Base-by-base conservation (phyloP, 257 asterid genomes). In the Nicotiana undulata region DNA sequence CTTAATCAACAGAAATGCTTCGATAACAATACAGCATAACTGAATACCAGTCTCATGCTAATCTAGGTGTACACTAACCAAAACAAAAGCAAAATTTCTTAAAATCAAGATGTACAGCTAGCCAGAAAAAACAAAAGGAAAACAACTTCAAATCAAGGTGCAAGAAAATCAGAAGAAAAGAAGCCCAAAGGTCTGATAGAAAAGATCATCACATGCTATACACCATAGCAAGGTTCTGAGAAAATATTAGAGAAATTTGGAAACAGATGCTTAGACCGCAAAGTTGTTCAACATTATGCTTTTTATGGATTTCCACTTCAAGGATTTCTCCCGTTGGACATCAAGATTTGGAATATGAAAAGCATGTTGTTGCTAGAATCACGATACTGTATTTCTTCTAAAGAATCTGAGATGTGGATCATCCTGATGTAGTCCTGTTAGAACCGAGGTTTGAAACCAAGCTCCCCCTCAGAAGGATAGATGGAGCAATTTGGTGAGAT, bases 1-100 rank as follows among this genome's bases (percentile, higher is more conserved):
- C 31, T 32, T 63, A 59, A 70, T 83, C 58, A 83, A 81, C 63
- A 76, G 85, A 76, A 80, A 81, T 81, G 80, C 81, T 77, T 80
- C 70, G 63, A 85, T 40, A 37, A 79, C 78, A 68, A 55, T 37
- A 80, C 29, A 63, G 44, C 13, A 75, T 44, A 63, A 82, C 29
- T 44, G 58, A 40, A 70, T 44, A 46, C 59, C 77, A 70, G 34
- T 46, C 60, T 24, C 60, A 46, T 46, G 15, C 32, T 46, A 24
- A 72, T 72, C 61, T 3, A 72, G 61, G 40, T 72, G 58, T 70
- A 12, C 60, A 72, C 16, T 72, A 24, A 46, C 26, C 40, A 16
- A 72, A 72, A 44, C 78, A 46, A 22, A 46, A 13, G 9, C 22
- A 72, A 44, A 72, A 72, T 5, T 40, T 40, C 46, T 40, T 40